Percentiles rank a stretch among this genome's conserved stretches.
phyloP scores from a whole-genome alignment of 2,329 filamentous ascomycete species.

The Colletotrichum cuscutae region DNA sequence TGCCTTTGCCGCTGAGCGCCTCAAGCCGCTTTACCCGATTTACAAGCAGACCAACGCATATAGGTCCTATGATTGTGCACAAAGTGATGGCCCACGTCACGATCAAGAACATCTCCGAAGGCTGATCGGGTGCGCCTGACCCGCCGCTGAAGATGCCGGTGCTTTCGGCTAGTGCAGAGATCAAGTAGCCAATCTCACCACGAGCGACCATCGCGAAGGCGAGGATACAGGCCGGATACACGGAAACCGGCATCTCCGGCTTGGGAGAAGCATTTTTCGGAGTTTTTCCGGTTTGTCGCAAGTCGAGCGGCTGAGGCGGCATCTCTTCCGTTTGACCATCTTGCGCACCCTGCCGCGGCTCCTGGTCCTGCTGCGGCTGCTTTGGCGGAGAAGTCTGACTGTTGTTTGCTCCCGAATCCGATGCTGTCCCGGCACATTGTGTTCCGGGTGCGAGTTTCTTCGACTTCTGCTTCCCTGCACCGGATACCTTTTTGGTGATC shows the following conservation, averaged over 20 bases:
- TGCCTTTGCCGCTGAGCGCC: background rate
- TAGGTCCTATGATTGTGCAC: slow-evolving; percentile 63
- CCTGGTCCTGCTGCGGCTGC: background rate
- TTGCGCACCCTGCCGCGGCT: background rate
- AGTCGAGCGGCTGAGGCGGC: background rate
- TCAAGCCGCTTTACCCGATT: slow-evolving; percentile 50
- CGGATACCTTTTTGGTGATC: background rate
- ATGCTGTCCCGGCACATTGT: slow-evolving; percentile 6
- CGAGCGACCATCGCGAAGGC: slow-evolving; percentile 77
- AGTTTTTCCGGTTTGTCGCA: slow-evolving; percentile 34
- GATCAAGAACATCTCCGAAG: slow-evolving; percentile 58
- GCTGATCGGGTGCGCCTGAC: slow-evolving; percentile 38
- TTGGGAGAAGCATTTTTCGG: slow-evolving; percentile 30
- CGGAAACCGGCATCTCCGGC: slow-evolving; percentile 63
- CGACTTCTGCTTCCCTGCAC: background rate
- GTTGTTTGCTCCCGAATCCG: background rate
- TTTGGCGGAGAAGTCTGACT: background rate
- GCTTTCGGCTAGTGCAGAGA: slow-evolving; percentile 74
- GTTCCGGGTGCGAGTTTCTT: slow-evolving; percentile 21
- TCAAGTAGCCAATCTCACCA: slow-evolving; percentile 84
- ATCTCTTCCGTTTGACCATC: background rate
- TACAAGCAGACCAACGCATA: slow-evolving; percentile 59
- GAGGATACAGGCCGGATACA: slow-evolving; percentile 75
- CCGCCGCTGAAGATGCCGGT: slow-evolving; percentile 51
- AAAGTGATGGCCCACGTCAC: slow-evolving; percentile 66